Conservation (phyloP, 441 rosid genomes). For the Rhodomyrtus psidioides region DNA sequence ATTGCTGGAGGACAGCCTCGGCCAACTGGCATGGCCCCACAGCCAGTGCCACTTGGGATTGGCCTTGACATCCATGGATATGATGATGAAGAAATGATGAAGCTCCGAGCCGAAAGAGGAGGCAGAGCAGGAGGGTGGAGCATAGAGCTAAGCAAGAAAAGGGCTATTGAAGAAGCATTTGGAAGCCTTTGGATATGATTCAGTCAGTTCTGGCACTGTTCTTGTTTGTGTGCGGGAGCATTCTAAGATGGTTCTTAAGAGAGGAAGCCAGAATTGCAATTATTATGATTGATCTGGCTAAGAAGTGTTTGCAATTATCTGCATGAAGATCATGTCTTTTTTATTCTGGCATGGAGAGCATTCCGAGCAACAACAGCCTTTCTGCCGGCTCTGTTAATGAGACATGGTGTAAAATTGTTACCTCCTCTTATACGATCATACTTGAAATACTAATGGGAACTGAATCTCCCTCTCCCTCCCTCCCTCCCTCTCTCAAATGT, state of each 20-base stretch:
- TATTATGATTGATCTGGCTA: not conserved
- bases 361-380: not conserved
- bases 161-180: conserved; percentile 83
- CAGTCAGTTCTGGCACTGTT: not conserved
- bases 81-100: conserved; percentile 68
- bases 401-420: not conserved
- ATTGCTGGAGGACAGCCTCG: conserved; percentile 74
- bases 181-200: conserved; percentile 70
- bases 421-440: not conserved
- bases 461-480: not conserved
- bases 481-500: not conserved
- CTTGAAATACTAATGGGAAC: not conserved
- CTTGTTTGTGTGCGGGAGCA: not conserved
- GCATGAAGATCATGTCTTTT: not conserved
- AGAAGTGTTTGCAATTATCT: not conserved
- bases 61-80: conserved; percentile 48
- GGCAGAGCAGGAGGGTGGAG: conserved; percentile 84
- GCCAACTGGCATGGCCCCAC: conserved; percentile 65
- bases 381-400: not conserved
- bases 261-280: not conserved
- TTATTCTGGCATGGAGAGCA: not conserved
- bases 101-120: conserved; percentile 71
- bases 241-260: not conserved
- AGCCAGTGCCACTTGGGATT: conserved; percentile 55
- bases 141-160: conserved; percentile 61